Conservation (phyloP, 768 basidiomycete species). For the Myochromella boudieri region DNA sequence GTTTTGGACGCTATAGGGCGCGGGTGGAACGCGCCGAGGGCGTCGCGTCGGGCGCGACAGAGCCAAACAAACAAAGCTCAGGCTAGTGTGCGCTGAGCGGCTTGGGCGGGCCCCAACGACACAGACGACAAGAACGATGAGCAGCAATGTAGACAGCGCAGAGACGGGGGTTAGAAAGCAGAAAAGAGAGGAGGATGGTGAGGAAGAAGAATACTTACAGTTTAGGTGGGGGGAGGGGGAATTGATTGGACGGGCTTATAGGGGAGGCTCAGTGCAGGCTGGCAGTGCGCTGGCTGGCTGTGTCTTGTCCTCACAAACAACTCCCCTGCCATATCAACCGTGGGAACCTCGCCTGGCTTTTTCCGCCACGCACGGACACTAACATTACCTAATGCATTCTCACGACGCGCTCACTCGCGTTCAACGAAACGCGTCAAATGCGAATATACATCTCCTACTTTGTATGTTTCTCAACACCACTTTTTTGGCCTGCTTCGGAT, state of each 20-base stretch:
- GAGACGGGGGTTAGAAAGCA: background rate
- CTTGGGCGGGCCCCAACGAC: conserved; percentile 3
- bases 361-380: conserved; percentile 16
- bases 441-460: no score
- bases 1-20: background rate
- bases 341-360: conserved; percentile 1
- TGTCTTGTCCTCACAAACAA: no score
- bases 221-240: no score
- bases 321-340: conserved; percentile 5
- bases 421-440: no score
- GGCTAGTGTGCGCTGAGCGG: conserved; percentile 3
- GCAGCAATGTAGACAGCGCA: background rate
- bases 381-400: background rate
- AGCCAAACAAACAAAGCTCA: conserved; percentile 19
- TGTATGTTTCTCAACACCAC: no score
- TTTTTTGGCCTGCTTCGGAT: no score
- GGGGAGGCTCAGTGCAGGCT: conserved; percentile 5
- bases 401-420: background rate
- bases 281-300: conserved; percentile 1
- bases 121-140: background rate
- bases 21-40: conserved; percentile 13
- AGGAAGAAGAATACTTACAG: background rate
- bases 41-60: conserved; percentile 12
- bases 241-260: no score
- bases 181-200: background rate